Evolutionary conservation across 352 stramenopile genomes (phyloP).

Genomic region (Phytophthora melonis): DNA sequence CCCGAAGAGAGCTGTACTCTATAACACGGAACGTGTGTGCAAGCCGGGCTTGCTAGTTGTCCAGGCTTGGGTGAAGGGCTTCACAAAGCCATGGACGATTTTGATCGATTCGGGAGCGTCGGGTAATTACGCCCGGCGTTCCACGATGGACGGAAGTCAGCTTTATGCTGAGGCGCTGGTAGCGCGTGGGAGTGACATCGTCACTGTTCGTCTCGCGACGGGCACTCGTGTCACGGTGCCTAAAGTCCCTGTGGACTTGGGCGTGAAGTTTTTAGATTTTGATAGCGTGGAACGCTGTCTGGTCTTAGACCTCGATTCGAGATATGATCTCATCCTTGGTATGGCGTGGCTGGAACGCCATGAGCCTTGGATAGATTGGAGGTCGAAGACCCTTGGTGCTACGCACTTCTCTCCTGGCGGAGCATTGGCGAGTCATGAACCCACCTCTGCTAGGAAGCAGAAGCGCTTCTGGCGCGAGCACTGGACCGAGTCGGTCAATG

Average conservation of each 20-base stretch:
- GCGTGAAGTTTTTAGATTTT: constrained; percentile 12
- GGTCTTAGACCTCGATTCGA: constrained; percentile 21
- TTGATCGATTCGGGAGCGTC: constrained; percentile 17
- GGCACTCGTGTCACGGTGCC: not conserved
- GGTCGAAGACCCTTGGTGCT: constrained; percentile 4
- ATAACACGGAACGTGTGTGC: constrained; percentile 16
- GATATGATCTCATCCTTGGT: constrained; percentile 27
- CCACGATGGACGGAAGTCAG: constrained; percentile 14
- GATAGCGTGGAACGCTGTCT: constrained; percentile 22
- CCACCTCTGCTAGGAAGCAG: not conserved
- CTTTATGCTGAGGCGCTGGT: constrained; percentile 15
- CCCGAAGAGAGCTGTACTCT: not conserved
- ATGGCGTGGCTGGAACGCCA: no score
- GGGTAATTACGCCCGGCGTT: constrained; percentile 9
- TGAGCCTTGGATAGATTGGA: not conserved
- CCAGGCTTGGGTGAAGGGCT: not conserved
- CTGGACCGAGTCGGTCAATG: constrained; percentile 6
- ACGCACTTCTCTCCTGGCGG: not conserved
- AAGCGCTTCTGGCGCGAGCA: constrained; percentile 9
- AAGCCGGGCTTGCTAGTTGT: constrained; percentile 17
- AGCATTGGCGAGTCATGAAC: no score
- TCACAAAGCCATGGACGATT: constrained; percentile 4
- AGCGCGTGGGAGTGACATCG: not conserved
- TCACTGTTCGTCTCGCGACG: constrained; percentile 14
- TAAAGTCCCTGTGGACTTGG: constrained; percentile 8